phyloP scores from a whole-genome alignment of 495 filamentous ascomycete species.

The Annulohypoxylon nitens region DNA sequence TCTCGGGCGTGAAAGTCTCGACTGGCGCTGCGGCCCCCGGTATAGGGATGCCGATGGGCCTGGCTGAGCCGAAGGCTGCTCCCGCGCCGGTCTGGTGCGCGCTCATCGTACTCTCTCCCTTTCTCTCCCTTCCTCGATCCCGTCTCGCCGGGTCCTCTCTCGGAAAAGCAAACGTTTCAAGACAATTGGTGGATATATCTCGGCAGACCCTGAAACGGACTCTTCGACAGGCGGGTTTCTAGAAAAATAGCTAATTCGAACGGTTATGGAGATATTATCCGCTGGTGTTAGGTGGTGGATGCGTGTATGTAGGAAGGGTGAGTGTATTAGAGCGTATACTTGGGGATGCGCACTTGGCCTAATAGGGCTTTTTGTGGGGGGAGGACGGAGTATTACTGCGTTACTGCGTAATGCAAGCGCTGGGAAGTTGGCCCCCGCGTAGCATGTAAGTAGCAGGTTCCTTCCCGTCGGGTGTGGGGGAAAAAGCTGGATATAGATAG shows the following conservation, averaged over 20 bases:
- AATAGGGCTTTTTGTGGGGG: conserved; percentile 21
- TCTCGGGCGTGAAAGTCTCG: conserved; percentile 52
- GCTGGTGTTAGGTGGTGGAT: neutral
- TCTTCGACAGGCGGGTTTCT: conserved; percentile 10
- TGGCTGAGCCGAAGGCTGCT: conserved; percentile 17
- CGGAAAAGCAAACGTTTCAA: neutral
- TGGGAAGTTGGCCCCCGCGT: conserved; percentile 17
- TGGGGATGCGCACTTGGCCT: neutral
- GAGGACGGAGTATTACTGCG: conserved; percentile 5
- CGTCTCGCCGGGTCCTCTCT: neutral
- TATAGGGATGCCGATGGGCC: conserved; percentile 2
- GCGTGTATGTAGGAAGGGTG: neutral
- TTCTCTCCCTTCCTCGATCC: conserved; percentile 8
- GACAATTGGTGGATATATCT: conserved; percentile 19
- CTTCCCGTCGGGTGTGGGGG: conserved; percentile 33
- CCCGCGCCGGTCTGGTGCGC: conserved; percentile 9
- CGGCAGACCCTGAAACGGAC: conserved; percentile 8
- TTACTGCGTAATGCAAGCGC: conserved; percentile 3
- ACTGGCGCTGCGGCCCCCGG: neutral
- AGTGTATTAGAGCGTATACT: neutral
- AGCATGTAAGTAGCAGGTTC: conserved; percentile 14
- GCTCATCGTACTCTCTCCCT: conserved; percentile 19
- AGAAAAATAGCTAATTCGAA: neutral
- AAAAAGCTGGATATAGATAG: conserved; percentile 1
- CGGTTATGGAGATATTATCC: neutral